Evolutionary conservation across 2,329 filamentous ascomycete species (phyloP), one percentile per base, ranked within the genome.

Genomic region (Apiospora pterosperma): DNA sequence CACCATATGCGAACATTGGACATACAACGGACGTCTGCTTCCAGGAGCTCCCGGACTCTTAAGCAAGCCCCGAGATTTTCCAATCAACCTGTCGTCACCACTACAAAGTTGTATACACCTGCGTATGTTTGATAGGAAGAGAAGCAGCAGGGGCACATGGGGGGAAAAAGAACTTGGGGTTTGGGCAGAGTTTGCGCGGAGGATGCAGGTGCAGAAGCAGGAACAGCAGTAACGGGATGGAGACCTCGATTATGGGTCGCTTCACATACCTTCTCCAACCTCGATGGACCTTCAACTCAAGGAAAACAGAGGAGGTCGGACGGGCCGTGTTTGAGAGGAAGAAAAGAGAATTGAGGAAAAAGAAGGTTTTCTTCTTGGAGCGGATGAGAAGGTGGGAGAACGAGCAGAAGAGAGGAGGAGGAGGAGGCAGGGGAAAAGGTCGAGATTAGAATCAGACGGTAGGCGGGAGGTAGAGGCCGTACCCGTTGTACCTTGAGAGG

Each of bases 281-380:
- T 74, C 68, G 67, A 64, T 68, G 67, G 68, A 66, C 66, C 68
- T 71, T 70, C 66, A 63, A 69, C 66, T 64, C 66, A 67, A 69
- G 69, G 69, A 75, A 77, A 55, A 55, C 75, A 73, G 72, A 71
- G 70, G 74, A 76, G 75, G 76, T 75, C 75, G 72, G 74, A 69
- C 67, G 67, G 71, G 67, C 71, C 71, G 69, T 72, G 69, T 62
- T 72, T 71, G 73, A 55, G 48, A 75, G 74, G 74, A 73, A 70
- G 69, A 70, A 73, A 71, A 74, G 73, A 73, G 71, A 69, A 73
- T 28, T 28, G 61, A 55, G 42, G 62, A 64, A 64, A 67, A 66
- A 67, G 65, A 68, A 68, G 71, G 70, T 70, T 69, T 74, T 73
- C 69, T 62, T 52, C 67, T 70, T 67, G 65, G 69, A 66, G 70